Evolutionary conservation across 768 basidiomycete species (phyloP).

Genomic region (Phaeotremella fagi): DNA sequence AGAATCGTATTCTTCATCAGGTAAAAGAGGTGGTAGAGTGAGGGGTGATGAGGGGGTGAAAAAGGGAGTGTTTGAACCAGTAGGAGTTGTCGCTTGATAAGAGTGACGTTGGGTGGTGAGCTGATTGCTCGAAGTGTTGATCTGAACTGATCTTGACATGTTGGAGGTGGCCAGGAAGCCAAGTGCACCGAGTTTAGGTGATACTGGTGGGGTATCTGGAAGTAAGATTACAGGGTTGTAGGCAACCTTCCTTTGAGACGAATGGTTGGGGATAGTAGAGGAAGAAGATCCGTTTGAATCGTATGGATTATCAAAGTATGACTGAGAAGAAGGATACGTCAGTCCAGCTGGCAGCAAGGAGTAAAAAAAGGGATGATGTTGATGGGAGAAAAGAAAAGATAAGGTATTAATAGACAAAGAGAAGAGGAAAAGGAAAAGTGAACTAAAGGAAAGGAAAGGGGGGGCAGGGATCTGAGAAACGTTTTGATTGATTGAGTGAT

Average conservation of each 20-base stretch:
- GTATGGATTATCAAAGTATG: background rate
- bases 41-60: constrained; percentile 13
- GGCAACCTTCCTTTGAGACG: background rate
- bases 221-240: background rate
- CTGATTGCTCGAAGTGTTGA: background rate
- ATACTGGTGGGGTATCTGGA: background rate
- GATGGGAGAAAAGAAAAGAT: background rate
- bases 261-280: too few species aligned
- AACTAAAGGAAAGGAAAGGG: background rate
- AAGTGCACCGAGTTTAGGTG: background rate
- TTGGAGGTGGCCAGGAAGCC: background rate
- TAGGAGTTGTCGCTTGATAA: background rate
- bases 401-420: background rate
- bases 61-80: background rate
- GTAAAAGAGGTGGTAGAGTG: constrained; percentile 17
- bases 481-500: too few species aligned
- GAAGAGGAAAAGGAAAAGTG: background rate
- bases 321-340: too few species aligned
- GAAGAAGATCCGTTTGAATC: background rate
- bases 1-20: constrained; percentile 6
- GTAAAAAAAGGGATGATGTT: background rate
- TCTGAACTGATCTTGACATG: background rate
- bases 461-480: too few species aligned
- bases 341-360: too few species aligned
- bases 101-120: constrained; percentile 1